These are phyloP conservation scores for Chamaenerion angustifolium DNA, from an alignment of 345 rosid species.

Conservation along the genomic window DNA sequence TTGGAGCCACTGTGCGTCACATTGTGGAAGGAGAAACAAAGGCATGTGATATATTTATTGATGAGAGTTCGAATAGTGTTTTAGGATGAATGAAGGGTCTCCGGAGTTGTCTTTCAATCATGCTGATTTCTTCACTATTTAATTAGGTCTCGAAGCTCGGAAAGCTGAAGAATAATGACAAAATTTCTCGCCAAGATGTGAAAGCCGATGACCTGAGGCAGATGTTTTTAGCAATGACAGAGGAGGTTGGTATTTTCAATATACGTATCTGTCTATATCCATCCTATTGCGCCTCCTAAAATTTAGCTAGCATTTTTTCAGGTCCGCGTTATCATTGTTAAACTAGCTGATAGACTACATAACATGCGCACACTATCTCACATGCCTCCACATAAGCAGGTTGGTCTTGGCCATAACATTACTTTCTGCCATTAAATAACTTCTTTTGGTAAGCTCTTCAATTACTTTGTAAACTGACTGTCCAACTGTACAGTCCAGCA, in stretches of 20 bases:
- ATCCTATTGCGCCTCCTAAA: slow-evolving; percentile 1
- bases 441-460: slow-evolving; percentile 7
- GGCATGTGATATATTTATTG: slow-evolving; percentile 29
- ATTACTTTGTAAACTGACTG: slow-evolving; percentile 12
- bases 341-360: slow-evolving; percentile 95
- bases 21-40: slow-evolving; percentile 99
- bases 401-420: slow-evolving; percentile 14
- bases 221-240: slow-evolving; percentile 98
- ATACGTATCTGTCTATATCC: slow-evolving; percentile 1
- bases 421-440: too few relatives aligned
- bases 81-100: too few relatives aligned
- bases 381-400: slow-evolving; percentile 99
- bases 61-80: slow-evolving; percentile 1
- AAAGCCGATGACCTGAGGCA: slow-evolving; percentile 98
- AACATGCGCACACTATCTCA: slow-evolving; percentile 91
- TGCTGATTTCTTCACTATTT: background rate
- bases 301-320: slow-evolving; percentile 22
- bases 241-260: slow-evolving; percentile 41
- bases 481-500: slow-evolving; percentile 58
- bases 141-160: slow-evolving; percentile 88
- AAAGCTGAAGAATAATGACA: slow-evolving; percentile 68
- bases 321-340: slow-evolving; percentile 98
- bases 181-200: slow-evolving; percentile 72
- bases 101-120: too few relatives aligned
- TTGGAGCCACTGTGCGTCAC: slow-evolving; percentile 78